These are phyloP conservation scores for Niveomyces coronatus DNA, from an alignment of 2,329 filamentous ascomycete genomes.

Conservation along the genomic window DNA sequence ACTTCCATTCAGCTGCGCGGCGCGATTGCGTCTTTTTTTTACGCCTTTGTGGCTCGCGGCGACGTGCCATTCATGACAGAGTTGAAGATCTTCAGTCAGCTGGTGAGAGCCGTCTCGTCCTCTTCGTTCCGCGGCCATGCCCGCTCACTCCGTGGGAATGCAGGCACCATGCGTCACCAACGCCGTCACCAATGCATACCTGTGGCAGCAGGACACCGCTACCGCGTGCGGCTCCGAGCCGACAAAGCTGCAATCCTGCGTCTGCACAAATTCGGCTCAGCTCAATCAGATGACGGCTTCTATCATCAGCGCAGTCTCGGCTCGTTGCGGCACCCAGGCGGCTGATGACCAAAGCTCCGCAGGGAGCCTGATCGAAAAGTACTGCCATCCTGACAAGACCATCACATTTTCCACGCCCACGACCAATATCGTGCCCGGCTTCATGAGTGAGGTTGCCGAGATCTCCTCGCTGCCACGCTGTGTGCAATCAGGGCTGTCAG, in stretches of 20 bases:
- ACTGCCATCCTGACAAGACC: slow-evolving; percentile 30
- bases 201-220: slow-evolving; percentile 26
- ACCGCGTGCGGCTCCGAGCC: slow-evolving; percentile 26
- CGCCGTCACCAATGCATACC: slow-evolving; percentile 30
- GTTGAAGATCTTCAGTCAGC: slow-evolving; percentile 22
- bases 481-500: slow-evolving; percentile 22
- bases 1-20: background rate
- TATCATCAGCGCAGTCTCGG: slow-evolving; percentile 24
- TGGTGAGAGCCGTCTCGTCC: no score
- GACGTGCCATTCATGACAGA: slow-evolving; percentile 27
- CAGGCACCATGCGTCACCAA: slow-evolving; percentile 36
- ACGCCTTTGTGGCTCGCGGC: background rate
- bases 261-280: slow-evolving; percentile 36
- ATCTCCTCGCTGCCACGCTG: slow-evolving; percentile 8
- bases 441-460: slow-evolving; percentile 34
- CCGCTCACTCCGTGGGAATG: no score
- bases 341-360: slow-evolving; percentile 34
- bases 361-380: slow-evolving; percentile 27
- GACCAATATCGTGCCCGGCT: slow-evolving; percentile 25
- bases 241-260: slow-evolving; percentile 33
- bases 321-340: slow-evolving; percentile 30
- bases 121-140: no score
- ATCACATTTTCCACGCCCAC: slow-evolving; percentile 27
- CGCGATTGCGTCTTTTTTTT: background rate
- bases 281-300: slow-evolving; percentile 15